phyloP scores from a whole-genome alignment of 1,284 basidiomycete genomes.

The Apiotrichum brassicae region DNA sequence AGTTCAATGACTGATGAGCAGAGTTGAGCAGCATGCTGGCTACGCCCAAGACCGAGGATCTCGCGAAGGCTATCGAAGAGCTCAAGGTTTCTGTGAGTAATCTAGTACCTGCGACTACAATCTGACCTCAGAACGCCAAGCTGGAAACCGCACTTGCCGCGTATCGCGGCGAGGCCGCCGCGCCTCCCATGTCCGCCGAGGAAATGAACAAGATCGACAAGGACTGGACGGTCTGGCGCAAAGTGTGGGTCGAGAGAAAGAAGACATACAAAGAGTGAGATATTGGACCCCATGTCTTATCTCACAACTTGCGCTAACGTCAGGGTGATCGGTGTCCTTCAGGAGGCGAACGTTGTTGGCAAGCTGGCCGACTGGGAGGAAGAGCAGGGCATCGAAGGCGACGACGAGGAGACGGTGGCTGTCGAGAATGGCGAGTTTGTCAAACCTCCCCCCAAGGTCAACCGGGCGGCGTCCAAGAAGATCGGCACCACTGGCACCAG shows the following conservation, averaged over 20 bases:
- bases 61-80: slow-evolving; percentile 44
- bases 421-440: slow-evolving; percentile 42
- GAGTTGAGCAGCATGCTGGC: slow-evolving; percentile 45
- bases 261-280: slow-evolving; percentile 44
- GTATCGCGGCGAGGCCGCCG: slow-evolving; percentile 17
- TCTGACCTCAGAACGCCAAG: slow-evolving; percentile 25
- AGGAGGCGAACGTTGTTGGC: slow-evolving; percentile 23
- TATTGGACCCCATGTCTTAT: not conserved
- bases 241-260: slow-evolving; percentile 38
- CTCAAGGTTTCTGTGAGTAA: slow-evolving; percentile 31
- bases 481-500: too few relatives aligned
- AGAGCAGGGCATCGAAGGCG: slow-evolving; percentile 35
- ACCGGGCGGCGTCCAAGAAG: too few relatives aligned
- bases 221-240: slow-evolving; percentile 42
- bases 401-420: slow-evolving; percentile 35
- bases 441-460: too few relatives aligned
- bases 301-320: too few relatives aligned
- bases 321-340: slow-evolving; percentile 33
- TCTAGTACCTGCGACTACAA: not conserved
- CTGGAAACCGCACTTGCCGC: slow-evolving; percentile 25
- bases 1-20: slow-evolving; percentile 33
- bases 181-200: slow-evolving; percentile 27
- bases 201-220: slow-evolving; percentile 38
- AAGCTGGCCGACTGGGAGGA: slow-evolving; percentile 34
- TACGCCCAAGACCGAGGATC: slow-evolving; percentile 51